These are phyloP conservation scores for Prunella vulgaris DNA, from an alignment of 257 asterid genomes.

Conservation along the genomic window DNA sequence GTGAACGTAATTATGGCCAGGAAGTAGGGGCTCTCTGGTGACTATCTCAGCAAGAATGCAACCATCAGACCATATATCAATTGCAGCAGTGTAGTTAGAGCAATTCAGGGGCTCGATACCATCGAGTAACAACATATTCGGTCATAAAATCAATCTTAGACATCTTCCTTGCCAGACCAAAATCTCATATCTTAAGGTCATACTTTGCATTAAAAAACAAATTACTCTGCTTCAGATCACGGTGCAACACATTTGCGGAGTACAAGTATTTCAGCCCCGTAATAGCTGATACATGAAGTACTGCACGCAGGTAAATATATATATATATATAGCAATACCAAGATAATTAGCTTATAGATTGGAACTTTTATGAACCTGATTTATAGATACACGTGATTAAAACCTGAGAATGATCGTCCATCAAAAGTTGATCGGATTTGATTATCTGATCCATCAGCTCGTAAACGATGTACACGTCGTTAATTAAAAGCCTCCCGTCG, in stretches of 20 bases:
- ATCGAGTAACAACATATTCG: conserved; percentile 20
- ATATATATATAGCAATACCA: background rate
- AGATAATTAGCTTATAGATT: no score
- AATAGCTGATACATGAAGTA: conserved; percentile 24
- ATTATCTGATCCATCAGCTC: conserved; percentile 21
- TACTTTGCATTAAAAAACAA: conserved; percentile 13
- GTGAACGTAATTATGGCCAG: conserved; percentile 6
- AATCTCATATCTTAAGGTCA: conserved; percentile 24
- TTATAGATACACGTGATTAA: no score
- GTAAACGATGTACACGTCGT: conserved; percentile 19
- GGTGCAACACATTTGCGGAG: conserved; percentile 24
- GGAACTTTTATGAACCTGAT: no score
- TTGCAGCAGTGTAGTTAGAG: conserved; percentile 20
- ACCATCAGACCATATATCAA: conserved; percentile 22
- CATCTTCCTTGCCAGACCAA: conserved; percentile 12
- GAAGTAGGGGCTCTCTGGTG: conserved; percentile 18
- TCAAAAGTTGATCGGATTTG: conserved; percentile 2
- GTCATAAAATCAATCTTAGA: conserved; percentile 20
- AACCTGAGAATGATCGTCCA: conserved; percentile 19
- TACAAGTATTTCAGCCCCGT: conserved; percentile 18
- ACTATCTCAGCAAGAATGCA: conserved; percentile 24
- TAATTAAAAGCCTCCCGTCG: conserved; percentile 10
- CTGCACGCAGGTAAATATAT: no score
- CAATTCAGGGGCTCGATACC: conserved; percentile 24
- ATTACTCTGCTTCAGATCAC: conserved; percentile 21